Evolutionary conservation across 441 rosid species (phyloP), one percentile per base, ranked within the genome.

Genomic region (Omphalea diandra): DNA sequence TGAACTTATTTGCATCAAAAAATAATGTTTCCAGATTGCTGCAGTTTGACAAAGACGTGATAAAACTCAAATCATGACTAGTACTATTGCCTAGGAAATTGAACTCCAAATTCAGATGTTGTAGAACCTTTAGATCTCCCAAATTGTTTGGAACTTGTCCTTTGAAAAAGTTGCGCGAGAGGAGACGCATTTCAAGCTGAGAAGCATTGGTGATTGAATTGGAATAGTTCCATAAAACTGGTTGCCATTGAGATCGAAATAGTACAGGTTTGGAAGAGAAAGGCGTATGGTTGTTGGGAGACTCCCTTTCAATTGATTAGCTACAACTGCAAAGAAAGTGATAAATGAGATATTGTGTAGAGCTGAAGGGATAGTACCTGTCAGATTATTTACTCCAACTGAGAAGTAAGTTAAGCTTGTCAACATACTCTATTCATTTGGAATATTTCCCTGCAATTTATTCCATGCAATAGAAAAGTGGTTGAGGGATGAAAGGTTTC

Each of bases 151-250:
- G 27, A n/a, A 58, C 43, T 35, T 9, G 24, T 4, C 63, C 63
- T 7, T 6, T 18, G 7, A 59, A n/a, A 14, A 15, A n/a, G 26
- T 33, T 59, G 27, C 3, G 1, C 18, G 29, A 0, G 7, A 59
- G 8, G 5, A n/a, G 27, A 8, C 33, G 14, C 1, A n/a, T 0
- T 29, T 59, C 27, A 18, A 59, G 29, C 27, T 35, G 63, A 59
- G 63, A 55, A 27, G 50, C 40, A 57, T 68, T 68, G 55, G 5
- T 3, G 17, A 56, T 24, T 27, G 72, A 20, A 20, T 7, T 20
- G 72, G 72, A 76, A 83, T 80, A 32, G 65, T 63, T 27, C 87
- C 82, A 0, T 71, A 75, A n/a, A 83, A 65, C 0, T 7, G 32
- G 60, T 83, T 83, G 22, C 6, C 27, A 53, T 27, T 38, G 4